Conservation (phyloP, 1,284 basidiomycete genomes). For the Crucibulum parvulum region DNA sequence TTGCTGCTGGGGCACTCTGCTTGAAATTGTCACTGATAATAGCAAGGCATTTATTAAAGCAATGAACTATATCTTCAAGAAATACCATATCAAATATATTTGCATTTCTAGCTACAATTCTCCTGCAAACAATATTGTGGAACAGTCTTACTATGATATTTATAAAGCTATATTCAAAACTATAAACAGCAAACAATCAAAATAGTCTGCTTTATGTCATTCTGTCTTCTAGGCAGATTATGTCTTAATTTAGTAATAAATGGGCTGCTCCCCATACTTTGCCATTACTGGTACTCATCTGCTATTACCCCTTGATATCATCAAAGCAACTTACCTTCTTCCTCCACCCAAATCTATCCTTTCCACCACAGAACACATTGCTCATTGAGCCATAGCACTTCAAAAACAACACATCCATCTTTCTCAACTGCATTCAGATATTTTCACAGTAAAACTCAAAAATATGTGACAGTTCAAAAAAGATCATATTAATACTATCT, state of each 20-base stretch:
- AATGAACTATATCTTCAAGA: conserved; percentile 25
- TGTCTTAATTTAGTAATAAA: conserved; percentile 30
- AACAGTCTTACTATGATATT: conserved; percentile 42
- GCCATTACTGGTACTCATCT: conserved; percentile 42
- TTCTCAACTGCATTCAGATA: conserved; percentile 10
- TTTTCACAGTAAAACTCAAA: conserved; percentile 22
- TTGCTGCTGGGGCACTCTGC: conserved; percentile 33
- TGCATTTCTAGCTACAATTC: conserved; percentile 53
- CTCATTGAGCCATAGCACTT: conserved; percentile 17
- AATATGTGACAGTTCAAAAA: conserved; percentile 23
- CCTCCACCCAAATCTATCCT: conserved; percentile 15
- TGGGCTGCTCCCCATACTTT: conserved; percentile 44
- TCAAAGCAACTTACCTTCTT: conserved; percentile 44
- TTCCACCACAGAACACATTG: conserved; percentile 27
- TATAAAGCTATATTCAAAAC: conserved; percentile 43
- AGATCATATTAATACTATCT: conserved; percentile 26
- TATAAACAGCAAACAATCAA: conserved; percentile 29
- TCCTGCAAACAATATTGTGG: conserved; percentile 43
- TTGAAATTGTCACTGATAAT: conserved; percentile 42
- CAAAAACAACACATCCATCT: conserved; percentile 22
- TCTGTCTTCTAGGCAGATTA: conserved; percentile 48
- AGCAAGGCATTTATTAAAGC: conserved; percentile 40
- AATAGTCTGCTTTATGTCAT: conserved; percentile 33
- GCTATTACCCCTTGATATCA: conserved; percentile 44
- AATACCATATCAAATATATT: conserved; percentile 44